Evolutionary conservation across 2,329 filamentous ascomycete species (phyloP), one percentile per base, ranked within the genome.

Genomic region (Cercospora sp.): DNA sequence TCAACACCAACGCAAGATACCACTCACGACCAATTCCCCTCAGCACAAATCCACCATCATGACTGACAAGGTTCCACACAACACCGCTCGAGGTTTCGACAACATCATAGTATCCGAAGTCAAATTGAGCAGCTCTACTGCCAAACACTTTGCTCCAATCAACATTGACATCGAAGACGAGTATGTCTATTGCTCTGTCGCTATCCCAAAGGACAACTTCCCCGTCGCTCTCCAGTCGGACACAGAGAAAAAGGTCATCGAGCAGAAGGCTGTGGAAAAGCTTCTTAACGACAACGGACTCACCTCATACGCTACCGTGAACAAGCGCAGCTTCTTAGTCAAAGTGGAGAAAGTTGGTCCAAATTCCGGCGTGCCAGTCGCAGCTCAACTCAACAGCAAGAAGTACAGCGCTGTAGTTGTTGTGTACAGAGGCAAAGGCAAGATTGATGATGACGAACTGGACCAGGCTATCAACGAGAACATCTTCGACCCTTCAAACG

Each of bases 321-420:
- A 31, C 31, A 62, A 62, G n/a, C 13, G 12, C 30, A 66, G 45
- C 5, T 62, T 66, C 33, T 26, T 61, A 26, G 16, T 66, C 45
- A 58, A 66, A 42, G 42, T 45, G 3, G 33, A 45, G 12, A 31
- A 40, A 16, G 3, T 3, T 12, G 20, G 30, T 55, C 18, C 40
- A 18, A 30, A 61, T 13, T 18, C 28, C 5, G 55, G 28, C 7
- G 16, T 16, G 30, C n/a, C 55, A 4, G 18, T 58, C 55, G 5
- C 18, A 30, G 12, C 13, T 9, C 13, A 8, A 33, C 8, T 58
- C 4, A n/a, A n/a, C 12, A 58, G 10, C 8, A 26, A 13, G 16
- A 28, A 62, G 23, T 66, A 36, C 48, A 45, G 28, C 36, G 64
- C 59, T 40, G 8, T 66, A 8, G 48, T 66, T 16, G 42, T 66